Evolutionary conservation across 2,329 filamentous ascomycete species (phyloP), one percentile per base, ranked within the genome.

Genomic region (Botryotinia globosa): DNA sequence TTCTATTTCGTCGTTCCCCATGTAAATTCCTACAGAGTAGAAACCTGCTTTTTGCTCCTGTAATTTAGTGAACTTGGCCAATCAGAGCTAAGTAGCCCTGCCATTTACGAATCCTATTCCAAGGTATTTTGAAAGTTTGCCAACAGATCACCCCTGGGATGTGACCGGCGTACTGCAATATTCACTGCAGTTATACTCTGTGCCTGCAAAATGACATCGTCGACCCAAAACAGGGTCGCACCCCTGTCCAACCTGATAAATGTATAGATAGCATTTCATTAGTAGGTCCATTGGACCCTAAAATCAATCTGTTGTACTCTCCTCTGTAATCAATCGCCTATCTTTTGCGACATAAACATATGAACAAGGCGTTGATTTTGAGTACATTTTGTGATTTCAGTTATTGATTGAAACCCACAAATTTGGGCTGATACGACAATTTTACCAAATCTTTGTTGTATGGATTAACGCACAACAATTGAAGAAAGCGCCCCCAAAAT

Each of bases 131-230:
- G 37, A 37, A 65, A 48, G 3, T 22, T 56, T 42, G 37, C 48
- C 65, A 68, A 68, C 65, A 42, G 48, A 56, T 67, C 6, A 22
- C 16, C 34, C 65, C 48, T 56, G 20, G 34, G 48, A n/a, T 44
- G 25, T 54, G 25, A 6, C 9, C 34, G 45, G 1, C 25, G 64
- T 18, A n/a, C 45, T 20, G 29, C 45, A 39, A 64, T 37, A 54
- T 56, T 67, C 18, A 56, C 42, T 59, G 58, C 68, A 63, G 39
- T 29, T 16, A 63, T 45, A 32, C 32, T 32, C 32, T 32, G 32
- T 32, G 78, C 78, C 70, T 73, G 70, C 70, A 61, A 42, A 69
- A 74, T 74, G 73, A 74, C 71, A 73, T 73, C 70, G 58, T 62
- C 70, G 39, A 16, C 39, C 58, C n/a, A 68, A 74, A 73, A 65